phyloP scores from a whole-genome alignment of 306 rosid species.

The Castanea crenata region DNA sequence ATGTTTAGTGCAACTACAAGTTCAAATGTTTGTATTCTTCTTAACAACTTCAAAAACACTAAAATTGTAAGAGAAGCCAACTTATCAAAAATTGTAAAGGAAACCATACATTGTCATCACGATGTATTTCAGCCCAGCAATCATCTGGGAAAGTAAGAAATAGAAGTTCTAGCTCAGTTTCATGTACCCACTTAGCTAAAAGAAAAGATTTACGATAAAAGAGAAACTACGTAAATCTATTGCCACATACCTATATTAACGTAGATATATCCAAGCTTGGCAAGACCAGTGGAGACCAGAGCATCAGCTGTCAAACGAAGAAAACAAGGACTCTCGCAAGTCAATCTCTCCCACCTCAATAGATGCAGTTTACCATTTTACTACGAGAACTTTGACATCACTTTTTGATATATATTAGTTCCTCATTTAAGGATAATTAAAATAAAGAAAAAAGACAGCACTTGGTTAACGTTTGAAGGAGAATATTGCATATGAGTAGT shows the following conservation, averaged over 20 bases:
- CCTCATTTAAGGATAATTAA: neutral
- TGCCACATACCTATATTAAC: conserved; percentile 71
- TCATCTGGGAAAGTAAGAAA: conserved; percentile 55
- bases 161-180: neutral
- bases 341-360: neutral
- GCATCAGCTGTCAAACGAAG: conserved; percentile 77
- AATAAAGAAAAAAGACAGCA: no score
- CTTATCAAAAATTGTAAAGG: neutral
- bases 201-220: neutral
- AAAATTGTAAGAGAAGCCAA: neutral
- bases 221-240: neutral
- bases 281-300: conserved; percentile 74
- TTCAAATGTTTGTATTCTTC: neutral
- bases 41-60: neutral
- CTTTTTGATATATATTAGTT: neutral
- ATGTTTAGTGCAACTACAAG: neutral
- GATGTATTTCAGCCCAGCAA: conserved; percentile 92
- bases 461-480: neutral
- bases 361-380: neutral
- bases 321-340: neutral
- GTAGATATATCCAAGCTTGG: conserved; percentile 84
- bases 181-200: conserved; percentile 8
- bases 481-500: neutral
- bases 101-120: conserved; percentile 57
- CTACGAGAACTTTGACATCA: neutral